phyloP scores from a whole-genome alignment of 2,329 filamentous ascomycete species.

The Acephala macrosclerotiorum region DNA sequence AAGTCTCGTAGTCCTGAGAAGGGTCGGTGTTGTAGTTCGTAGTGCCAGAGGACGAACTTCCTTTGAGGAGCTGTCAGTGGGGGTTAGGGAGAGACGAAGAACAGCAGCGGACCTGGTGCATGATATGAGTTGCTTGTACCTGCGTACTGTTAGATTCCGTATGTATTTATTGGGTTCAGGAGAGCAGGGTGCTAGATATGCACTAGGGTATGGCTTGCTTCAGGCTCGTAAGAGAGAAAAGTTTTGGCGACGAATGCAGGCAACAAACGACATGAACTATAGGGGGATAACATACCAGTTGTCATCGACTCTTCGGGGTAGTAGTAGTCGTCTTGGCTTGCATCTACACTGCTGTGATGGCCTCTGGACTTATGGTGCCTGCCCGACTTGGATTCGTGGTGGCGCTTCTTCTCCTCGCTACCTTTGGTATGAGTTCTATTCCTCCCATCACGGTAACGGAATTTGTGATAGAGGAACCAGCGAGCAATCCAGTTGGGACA shows the following conservation, averaged over 20 bases:
- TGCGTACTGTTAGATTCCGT: background rate
- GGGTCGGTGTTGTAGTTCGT: background rate
- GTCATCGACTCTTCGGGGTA: background rate
- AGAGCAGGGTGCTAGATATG: background rate
- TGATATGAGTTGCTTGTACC: background rate
- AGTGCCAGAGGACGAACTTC: background rate
- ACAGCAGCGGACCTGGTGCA: background rate
- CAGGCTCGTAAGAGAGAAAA: slow-evolving; percentile 1
- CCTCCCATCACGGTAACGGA: slow-evolving; percentile 44
- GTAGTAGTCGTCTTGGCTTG: slow-evolving; percentile 1
- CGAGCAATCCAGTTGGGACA: slow-evolving; percentile 44
- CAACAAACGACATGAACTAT: background rate
- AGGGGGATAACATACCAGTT: slow-evolving; percentile 9
- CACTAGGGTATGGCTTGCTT: background rate
- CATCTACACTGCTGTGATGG: background rate
- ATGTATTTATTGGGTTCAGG: background rate
- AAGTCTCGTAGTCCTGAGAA: background rate
- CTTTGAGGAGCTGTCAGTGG: background rate
- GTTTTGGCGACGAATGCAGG: background rate
- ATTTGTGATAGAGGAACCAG: slow-evolving; percentile 46
- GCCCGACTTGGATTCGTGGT: background rate
- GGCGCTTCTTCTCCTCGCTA: slow-evolving; percentile 6
- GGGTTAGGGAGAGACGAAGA: background rate
- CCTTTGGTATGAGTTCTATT: slow-evolving; percentile 36
- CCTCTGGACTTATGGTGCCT: background rate